Base-by-base conservation (phyloP, 345 rosid species). In the Corchorus capsularis region DNA sequence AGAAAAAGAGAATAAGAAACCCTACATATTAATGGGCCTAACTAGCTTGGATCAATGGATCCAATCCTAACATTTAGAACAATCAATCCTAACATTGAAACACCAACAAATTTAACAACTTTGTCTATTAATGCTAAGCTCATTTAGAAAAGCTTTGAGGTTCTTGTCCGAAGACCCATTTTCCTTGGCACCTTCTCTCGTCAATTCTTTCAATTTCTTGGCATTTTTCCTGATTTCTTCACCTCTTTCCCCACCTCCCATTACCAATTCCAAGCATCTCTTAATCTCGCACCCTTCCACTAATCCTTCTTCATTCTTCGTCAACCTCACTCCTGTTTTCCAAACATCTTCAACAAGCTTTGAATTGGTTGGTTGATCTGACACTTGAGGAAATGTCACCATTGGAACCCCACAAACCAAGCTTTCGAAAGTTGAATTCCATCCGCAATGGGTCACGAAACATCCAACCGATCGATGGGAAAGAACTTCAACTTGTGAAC, bases 401-500 rank as follows among this genome's bases (percentile, higher is more conserved):
- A 43, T 19, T 0, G 70, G 70, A 43, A 66, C 53, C 16, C 70
- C 70, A 4, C 17, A 66, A 66, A 45, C 53, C 54, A 66, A 66
- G 70, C 53, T 66, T 45, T 66, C 70, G 1, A 66, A 20, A 9
- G 70, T 66, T 14, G 70, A 66, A 17, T 66, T 66, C 70, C 70
- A 66, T 20, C 70, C 54, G 16, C 53, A 19, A 22, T 66, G 97
- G 1, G 88, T 83, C 62, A 93, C 57, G 32, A 86, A 93, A 74
- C 96, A 93, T 17, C 94, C 92, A 0, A 88, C 32, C 2, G 96
- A 80, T 1, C 71, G 79, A 34, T 91, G 89, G 0, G 89, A 86
- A 57, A 93, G 78, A n/a, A 93, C 92, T 76, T 82, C 83, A 46
- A 86, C 82, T 80, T 93, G 97, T 22, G 82, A 78, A 22, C 97